phyloP scores from a whole-genome alignment of 202 grass and related monocot species.

The Panicum hallii region DNA sequence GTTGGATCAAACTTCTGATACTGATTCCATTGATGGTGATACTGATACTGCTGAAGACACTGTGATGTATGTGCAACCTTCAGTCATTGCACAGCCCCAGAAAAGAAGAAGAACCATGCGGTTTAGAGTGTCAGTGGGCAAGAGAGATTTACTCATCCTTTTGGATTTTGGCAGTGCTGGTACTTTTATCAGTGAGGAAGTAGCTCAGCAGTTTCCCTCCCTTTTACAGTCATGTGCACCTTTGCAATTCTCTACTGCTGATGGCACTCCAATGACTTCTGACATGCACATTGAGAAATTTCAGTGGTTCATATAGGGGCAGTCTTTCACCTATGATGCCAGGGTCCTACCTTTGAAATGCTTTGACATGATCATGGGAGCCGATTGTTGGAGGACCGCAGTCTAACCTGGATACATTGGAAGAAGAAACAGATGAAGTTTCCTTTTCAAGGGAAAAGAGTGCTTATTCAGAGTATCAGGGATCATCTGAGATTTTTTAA shows the following conservation, averaged over 20 bases:
- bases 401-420: neutral
- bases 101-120: too few relatives aligned
- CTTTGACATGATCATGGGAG: neutral
- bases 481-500: fast-evolving
- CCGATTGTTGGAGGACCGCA: neutral
- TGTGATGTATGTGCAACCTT: too few relatives aligned
- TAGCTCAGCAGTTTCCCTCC: fast-evolving
- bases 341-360: neutral
- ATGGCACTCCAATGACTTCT: neutral
- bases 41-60: too few relatives aligned
- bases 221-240: fast-evolving
- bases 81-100: too few relatives aligned
- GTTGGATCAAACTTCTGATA: fast-evolving
- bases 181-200: neutral
- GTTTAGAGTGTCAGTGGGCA: too few relatives aligned
- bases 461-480: fast-evolving
- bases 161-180: too few relatives aligned
- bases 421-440: neutral
- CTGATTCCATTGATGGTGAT: too few relatives aligned
- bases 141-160: fast-evolving
- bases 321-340: neutral
- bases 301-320: neutral
- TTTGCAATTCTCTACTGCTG: fast-evolving
- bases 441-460: neutral
- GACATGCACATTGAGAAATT: fast-evolving